Conservation (phyloP, 306 rosid genomes). For the Cucumis cinereus region DNA sequence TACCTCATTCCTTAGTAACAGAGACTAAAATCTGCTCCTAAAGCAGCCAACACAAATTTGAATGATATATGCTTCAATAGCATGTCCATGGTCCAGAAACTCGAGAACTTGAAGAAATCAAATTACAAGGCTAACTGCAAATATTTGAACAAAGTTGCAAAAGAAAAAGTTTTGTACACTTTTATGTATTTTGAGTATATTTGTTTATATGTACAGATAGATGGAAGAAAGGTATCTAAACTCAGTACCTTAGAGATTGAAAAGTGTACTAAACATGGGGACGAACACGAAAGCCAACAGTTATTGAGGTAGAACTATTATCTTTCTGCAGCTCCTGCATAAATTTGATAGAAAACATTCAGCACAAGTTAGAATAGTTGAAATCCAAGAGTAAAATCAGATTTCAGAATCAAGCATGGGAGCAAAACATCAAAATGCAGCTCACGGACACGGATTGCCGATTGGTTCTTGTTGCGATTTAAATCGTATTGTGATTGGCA, state of each 20-base stretch:
- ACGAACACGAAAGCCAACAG: not conserved
- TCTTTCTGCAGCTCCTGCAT: not conserved
- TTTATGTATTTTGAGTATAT: not conserved
- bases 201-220: constrained; percentile 1
- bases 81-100: not conserved
- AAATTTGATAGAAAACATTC: not conserved
- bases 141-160: not conserved
- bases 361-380: not conserved
- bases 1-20: not conserved
- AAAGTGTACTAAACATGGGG: not conserved
- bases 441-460: no score
- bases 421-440: not conserved
- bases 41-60: not conserved
- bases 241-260: not conserved
- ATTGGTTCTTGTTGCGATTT: no score
- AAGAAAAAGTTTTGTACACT: not conserved
- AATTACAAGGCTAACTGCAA: not conserved
- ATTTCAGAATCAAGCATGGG: not conserved
- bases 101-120: not conserved
- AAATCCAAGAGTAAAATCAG: not conserved
- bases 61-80: not conserved
- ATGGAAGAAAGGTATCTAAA: not conserved
- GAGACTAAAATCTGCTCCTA: not conserved
- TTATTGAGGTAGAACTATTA: not conserved
- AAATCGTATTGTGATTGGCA: no score